Conservation (phyloP, 2,329 filamentous ascomycete species). For the Falciphora oryzae region DNA sequence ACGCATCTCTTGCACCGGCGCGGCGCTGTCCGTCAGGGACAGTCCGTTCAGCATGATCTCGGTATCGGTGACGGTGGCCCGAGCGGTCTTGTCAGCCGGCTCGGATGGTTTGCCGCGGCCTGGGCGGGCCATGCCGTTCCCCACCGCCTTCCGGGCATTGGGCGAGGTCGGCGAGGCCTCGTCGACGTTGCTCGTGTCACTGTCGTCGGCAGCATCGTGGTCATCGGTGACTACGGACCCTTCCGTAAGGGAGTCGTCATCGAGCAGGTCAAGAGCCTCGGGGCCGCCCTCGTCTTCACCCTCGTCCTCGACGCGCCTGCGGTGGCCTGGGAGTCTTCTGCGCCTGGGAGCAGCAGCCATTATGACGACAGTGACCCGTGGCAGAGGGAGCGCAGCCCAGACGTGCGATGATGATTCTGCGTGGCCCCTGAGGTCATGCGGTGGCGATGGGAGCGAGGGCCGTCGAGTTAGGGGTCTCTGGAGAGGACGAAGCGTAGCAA, state of each 20-base stretch:
- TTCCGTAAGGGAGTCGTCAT: slow-evolving; percentile 62
- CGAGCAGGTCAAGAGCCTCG: slow-evolving; percentile 46
- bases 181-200: slow-evolving; percentile 59
- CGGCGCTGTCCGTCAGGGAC: slow-evolving; percentile 37
- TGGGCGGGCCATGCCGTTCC: slow-evolving; percentile 35
- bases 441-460: neutral
- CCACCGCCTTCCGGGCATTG: slow-evolving; percentile 32
- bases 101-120: slow-evolving; percentile 18
- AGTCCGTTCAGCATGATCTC: slow-evolving; percentile 54
- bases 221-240: slow-evolving; percentile 59
- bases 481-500: slow-evolving; percentile 5
- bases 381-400: slow-evolving; percentile 6
- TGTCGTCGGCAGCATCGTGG: slow-evolving; percentile 52
- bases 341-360: slow-evolving; percentile 41
- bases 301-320: slow-evolving; percentile 65
- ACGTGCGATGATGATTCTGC: slow-evolving; percentile 1
- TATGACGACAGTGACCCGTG: slow-evolving; percentile 7
- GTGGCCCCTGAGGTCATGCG: neutral
- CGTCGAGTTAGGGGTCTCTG: neutral
- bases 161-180: slow-evolving; percentile 47
- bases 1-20: slow-evolving; percentile 37
- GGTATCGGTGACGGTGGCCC: slow-evolving; percentile 43
- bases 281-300: slow-evolving; percentile 60
- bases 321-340: slow-evolving; percentile 60
- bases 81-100: slow-evolving; percentile 25